These are phyloP conservation scores for Aspergillus diversus DNA, from an alignment of 495 filamentous ascomycete species.

Conservation along the genomic window DNA sequence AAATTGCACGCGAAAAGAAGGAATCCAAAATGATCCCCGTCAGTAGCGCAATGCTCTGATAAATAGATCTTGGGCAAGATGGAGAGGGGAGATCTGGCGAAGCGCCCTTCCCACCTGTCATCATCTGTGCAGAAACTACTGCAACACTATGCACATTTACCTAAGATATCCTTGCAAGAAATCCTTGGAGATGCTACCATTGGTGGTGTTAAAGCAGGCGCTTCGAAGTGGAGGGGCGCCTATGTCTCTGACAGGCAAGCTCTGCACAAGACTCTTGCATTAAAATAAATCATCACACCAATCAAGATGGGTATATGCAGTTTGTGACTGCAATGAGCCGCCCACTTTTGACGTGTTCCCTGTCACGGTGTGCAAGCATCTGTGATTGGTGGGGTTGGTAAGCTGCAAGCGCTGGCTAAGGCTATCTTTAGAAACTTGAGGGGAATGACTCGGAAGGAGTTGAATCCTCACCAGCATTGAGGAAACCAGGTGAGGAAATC, in stretches of 20 bases:
- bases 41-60: slow-evolving; percentile 28
- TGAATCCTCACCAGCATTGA: not conserved
- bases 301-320: slow-evolving; percentile 18
- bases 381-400: slow-evolving; percentile 27
- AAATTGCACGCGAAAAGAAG: slow-evolving; percentile 20
- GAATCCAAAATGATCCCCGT: slow-evolving; percentile 25
- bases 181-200: slow-evolving; percentile 21
- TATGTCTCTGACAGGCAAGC: slow-evolving; percentile 22
- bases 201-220: slow-evolving; percentile 25
- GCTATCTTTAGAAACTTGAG: slow-evolving; percentile 37
- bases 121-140: slow-evolving; percentile 41
- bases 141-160: slow-evolving; percentile 40
- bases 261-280: slow-evolving; percentile 15
- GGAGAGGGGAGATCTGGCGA: slow-evolving; percentile 24
- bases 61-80: slow-evolving; percentile 25
- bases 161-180: slow-evolving; percentile 22
- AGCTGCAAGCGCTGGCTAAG: slow-evolving; percentile 33
- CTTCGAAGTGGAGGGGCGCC: slow-evolving; percentile 23
- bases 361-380: slow-evolving; percentile 6
- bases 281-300: slow-evolving; percentile 21
- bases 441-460: not conserved
- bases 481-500: not conserved
- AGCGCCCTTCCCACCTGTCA: slow-evolving; percentile 18
- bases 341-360: slow-evolving; percentile 17
- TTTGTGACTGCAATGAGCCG: slow-evolving; percentile 31